Conservation (phyloP, 2,329 filamentous ascomycete species). For the Verticillium dahliae region DNA sequence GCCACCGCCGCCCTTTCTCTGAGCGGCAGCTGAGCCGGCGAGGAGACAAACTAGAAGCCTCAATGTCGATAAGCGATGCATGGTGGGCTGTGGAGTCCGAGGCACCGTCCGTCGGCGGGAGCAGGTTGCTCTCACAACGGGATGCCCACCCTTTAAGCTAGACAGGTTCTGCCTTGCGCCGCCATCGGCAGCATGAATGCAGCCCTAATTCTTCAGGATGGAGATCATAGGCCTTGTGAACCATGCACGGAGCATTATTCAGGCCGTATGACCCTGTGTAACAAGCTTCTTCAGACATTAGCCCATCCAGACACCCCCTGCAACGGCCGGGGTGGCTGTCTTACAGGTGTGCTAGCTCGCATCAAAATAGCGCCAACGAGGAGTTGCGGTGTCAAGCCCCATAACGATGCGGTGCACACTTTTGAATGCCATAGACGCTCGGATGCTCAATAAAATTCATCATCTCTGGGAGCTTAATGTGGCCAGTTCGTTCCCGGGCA, state of each 20-base stretch:
- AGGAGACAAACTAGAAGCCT: neutral
- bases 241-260: neutral
- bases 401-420: neutral
- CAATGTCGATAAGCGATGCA: neutral
- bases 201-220: neutral
- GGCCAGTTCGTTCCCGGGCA: too few species aligned
- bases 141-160: neutral
- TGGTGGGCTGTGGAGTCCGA: neutral
- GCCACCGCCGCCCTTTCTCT: slow-evolving; percentile 46
- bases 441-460: too few species aligned
- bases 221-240: neutral
- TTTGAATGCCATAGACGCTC: neutral
- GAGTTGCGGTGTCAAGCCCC: neutral
- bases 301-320: neutral
- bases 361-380: neutral
- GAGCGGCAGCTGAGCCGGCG: slow-evolving; percentile 16
- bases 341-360: neutral
- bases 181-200: neutral
- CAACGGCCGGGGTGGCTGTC: neutral
- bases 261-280: neutral
- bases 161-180: neutral
- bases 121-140: neutral
- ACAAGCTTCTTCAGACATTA: neutral
- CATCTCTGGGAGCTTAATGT: too few species aligned
- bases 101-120: neutral